Conservation (phyloP, 2,329 filamentous ascomycete species). For the Fusarium guadeloupense region DNA sequence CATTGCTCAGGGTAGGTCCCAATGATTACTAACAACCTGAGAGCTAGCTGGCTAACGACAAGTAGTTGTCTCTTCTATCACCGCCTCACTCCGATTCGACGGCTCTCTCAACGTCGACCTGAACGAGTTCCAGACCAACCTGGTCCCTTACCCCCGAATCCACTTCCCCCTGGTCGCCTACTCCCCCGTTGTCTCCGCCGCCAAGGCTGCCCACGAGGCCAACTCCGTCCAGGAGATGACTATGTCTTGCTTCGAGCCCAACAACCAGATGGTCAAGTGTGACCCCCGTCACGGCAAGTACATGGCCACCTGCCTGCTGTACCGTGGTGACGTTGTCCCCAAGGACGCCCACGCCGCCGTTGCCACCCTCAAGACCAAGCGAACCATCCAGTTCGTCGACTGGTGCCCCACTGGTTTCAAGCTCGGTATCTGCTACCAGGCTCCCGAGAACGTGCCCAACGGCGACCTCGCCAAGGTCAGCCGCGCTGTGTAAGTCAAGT, state of each 20-base stretch:
- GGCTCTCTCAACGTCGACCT: conserved; percentile 98
- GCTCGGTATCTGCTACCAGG: conserved; percentile 99
- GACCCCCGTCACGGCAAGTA: conserved; percentile 99
- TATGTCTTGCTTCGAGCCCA: conserved; percentile 98
- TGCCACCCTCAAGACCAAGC: conserved; percentile 98
- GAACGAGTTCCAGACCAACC: conserved; percentile 99
- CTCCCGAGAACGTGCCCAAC: conserved; percentile 93
- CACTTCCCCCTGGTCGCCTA: conserved; percentile 99
- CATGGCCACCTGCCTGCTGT: conserved; percentile 98
- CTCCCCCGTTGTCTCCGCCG: conserved; percentile 90
- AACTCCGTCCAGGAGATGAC: conserved; percentile 99
- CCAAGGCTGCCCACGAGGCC: conserved; percentile 96
- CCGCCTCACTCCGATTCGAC: conserved; percentile 96
- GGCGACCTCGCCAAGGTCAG: conserved; percentile 97
- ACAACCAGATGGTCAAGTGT: conserved; percentile 99
- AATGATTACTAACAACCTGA: background rate
- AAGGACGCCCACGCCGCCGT: conserved; percentile 94
- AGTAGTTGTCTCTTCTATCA: conserved; percentile 95
- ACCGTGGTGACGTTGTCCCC: conserved; percentile 97
- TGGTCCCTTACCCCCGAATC: conserved; percentile 98
- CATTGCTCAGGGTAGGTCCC: conserved; percentile 84
- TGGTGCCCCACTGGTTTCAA: conserved; percentile 99
- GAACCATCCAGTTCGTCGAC: conserved; percentile 98
- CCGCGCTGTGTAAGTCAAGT: conserved; percentile 88
- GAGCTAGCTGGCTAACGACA: conserved; percentile 32